Percentiles rank a stretch among this genome's conserved stretches.
phyloP scores from a whole-genome alignment of 139 green algal species.

The Micromonas commoda region DNA sequence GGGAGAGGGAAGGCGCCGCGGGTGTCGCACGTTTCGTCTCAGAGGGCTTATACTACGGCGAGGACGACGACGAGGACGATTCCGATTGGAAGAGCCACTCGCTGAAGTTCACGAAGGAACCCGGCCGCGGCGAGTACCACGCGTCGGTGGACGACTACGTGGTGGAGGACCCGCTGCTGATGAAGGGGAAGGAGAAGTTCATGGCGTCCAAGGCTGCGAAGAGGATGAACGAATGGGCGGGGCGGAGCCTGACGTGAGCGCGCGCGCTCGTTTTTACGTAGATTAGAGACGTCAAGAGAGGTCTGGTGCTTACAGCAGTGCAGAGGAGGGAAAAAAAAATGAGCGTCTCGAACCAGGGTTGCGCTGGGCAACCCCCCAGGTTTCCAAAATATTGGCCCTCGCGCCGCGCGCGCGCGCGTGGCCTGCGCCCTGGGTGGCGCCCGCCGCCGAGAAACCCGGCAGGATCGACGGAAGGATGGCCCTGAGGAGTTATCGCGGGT shows the following conservation, averaged over 20 bases:
- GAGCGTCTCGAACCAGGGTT: too few species aligned
- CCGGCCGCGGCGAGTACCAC: conserved; percentile 50
- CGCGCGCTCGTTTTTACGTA: too few species aligned
- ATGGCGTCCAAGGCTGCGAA: background rate
- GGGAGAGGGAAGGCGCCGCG: background rate
- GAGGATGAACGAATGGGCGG: background rate
- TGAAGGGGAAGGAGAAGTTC: conserved; percentile 68
- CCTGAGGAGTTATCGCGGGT: too few species aligned
- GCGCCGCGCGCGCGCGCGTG: too few species aligned
- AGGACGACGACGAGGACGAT: conserved; percentile 36
- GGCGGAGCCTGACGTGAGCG: background rate
- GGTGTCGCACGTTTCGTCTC: conserved; percentile 13
- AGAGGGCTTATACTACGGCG: conserved; percentile 25
- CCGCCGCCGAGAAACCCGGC: too few species aligned
- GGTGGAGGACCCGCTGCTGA: conserved; percentile 68
- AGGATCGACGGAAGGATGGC: too few species aligned
- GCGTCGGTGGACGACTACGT: conserved; percentile 71
- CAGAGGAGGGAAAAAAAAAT: too few species aligned
- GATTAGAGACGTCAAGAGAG: too few species aligned
- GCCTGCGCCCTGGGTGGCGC: too few species aligned
- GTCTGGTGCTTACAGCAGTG: too few species aligned
- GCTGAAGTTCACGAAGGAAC: conserved; percentile 45
- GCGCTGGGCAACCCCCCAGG: too few species aligned
- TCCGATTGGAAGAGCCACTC: conserved; percentile 36
- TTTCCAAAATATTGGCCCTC: too few species aligned